Evolutionary conservation across 1,284 basidiomycete species (phyloP), one percentile per base, ranked within the genome.

Genomic region (Takashimella tepidaria): DNA sequence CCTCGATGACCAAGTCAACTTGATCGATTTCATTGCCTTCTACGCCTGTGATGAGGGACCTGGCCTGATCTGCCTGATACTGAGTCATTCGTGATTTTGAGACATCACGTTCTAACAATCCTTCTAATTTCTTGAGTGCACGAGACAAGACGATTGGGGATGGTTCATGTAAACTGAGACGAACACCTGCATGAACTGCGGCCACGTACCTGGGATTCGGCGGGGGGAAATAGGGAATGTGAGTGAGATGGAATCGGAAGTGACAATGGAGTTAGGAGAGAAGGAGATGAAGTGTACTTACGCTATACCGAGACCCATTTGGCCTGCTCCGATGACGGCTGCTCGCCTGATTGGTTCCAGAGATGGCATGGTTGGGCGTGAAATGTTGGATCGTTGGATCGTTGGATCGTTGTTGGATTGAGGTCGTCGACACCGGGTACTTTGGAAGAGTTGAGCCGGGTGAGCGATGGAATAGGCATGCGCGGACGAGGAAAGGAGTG

Each of bases 91-190:
- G 84, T 11, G 86, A 87, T 76, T 97, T 97, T 47, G 80, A 75
- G 10, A 93, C 86, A 62, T 97, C 92, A 75, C 92, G 92, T n/a
- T 81, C 83, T 20, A 98, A 80, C 3, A 96, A 82, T 64, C 84
- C 84, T 74, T 88, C 87, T 45, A 70, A 58, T 47, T 56, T 54
- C 11, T 61, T 63, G 42, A 37, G 31, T 37, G 31, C 31, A 8
- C 31, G 31, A 16, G 61, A 58, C 8, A 74, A 62, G 20, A 70
- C 70, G n/a, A 59, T 57, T 3, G 59, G 52, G 3, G 66, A 68
- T 2, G 72, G 70, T 49, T 74, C 72, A 54, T 71, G 62, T 2
- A 74, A 44, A 13, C 69, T 65, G 11, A 72, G 54, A 1, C 67
- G 65, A 4, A 72, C 46, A 49, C 59, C 59, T 50, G 72, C 72